Evolutionary conservation across 768 basidiomycete genomes (phyloP), one percentile per base, ranked within the genome.

Genomic region (Naganishia randhawae): DNA sequence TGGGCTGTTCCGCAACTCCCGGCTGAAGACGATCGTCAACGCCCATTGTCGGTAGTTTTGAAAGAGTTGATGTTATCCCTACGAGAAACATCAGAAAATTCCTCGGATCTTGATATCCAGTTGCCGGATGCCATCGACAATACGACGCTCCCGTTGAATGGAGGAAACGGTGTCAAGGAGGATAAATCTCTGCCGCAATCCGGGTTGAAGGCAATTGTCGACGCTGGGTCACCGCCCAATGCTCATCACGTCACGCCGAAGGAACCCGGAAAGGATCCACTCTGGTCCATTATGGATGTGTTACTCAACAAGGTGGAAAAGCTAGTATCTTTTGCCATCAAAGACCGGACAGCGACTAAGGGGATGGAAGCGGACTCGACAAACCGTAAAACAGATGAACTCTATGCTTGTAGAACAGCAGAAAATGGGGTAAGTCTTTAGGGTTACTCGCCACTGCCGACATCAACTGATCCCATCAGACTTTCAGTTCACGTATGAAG

Each of bases 211-310:
- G 19, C 4, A 16, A 42, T 14, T 1, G 7, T 27, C 16, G 29
- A n/a, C 13, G 35, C 13, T 17, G 8, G 7, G n/a, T 5, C 29
- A 11, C n/a, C n/a, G 54, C 35, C 54, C 10, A 55, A 55, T 4
- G 5, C 1, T 2, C 8, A n/a, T 1, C 10, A 55, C 19, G 54
- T 37, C 54, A 37, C 14, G 14, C 32, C 54, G 5, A 55, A 37
- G 33, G 14, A 39, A 22, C 33, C n/a, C 1, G 54, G 57, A 22
- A 14, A 61, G 27, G 57, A 61, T 61, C 57, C 57, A 13, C 37
- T 61, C 37, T 61, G 57, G 57, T n/a, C 57, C 11, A 61, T 61
- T 25, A 39, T 39, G 41, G 57, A 61, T 41, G 57, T 61, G 10
- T 25, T 61, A 39, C 57, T 61, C 6, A 25, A 25, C 29, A 61